Conservation (phyloP, 345 rosid species). For the Noccaea bulbosa region DNA sequence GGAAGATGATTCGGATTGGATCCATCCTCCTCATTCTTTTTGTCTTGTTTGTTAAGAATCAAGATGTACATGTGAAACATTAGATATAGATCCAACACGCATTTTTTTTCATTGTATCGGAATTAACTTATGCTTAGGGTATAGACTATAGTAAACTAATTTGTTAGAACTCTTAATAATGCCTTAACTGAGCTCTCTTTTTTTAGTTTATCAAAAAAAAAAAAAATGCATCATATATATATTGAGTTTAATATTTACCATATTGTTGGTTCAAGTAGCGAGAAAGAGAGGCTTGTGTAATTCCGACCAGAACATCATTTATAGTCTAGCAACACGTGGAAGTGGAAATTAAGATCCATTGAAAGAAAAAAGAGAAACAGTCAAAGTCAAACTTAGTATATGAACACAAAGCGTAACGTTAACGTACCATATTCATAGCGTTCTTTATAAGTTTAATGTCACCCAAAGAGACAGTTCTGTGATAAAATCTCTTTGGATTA, state of each 20-base stretch:
- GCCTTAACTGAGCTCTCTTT: no score
- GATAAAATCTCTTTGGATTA: slow-evolving; percentile 49
- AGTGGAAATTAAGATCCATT: slow-evolving; percentile 27
- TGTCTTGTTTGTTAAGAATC: slow-evolving; percentile 28
- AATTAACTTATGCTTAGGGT: not conserved
- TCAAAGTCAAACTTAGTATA: not conserved
- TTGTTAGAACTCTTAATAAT: not conserved
- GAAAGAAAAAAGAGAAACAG: not conserved
- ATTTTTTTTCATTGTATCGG: no score
- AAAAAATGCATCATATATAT: no score
- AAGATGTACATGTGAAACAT: not conserved
- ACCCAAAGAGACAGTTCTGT: slow-evolving; percentile 50
- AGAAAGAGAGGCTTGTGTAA: slow-evolving; percentile 69
- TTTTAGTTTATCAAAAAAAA: no score
- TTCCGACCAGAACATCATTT: slow-evolving; percentile 69
- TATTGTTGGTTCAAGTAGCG: slow-evolving; percentile 45
- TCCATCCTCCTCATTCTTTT: slow-evolving; percentile 7
- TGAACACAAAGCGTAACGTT: not conserved
- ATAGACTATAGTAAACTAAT: not conserved
- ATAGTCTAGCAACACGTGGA: slow-evolving; percentile 51
- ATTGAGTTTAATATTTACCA: slow-evolving; percentile 16
- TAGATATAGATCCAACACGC: not conserved
- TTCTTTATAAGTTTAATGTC: slow-evolving; percentile 56
- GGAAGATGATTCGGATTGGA: slow-evolving; percentile 39
- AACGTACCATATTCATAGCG: slow-evolving; percentile 37